Evolutionary conservation across 176 grass and related monocot species (phyloP).

Genomic region (Zea mays): Zm-B73-REFERENCE-NAM-5.0 NC_050097.1:28336001-28336500

Average conservation of each 20-base stretch:
- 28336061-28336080: background rate
- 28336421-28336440: constrained; percentile 84
- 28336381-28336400: constrained; percentile 81
- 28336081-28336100: background rate
- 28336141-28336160: background rate
- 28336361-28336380: constrained; percentile 52
- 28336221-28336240: background rate
- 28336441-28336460: constrained; percentile 85
- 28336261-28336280: background rate
- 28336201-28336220: background rate
- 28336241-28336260: background rate
- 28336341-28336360: background rate
- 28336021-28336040: too few species aligned
- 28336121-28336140: background rate
- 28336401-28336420: constrained; percentile 81
- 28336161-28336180: background rate
- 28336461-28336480: constrained; percentile 16
- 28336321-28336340: background rate
- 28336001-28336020: too few species aligned
- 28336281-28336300: background rate
- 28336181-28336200: background rate
- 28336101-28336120: background rate
- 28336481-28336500: constrained; percentile 3
- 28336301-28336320: background rate
- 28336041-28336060: too few species aligned